These are phyloP conservation scores for Paracoccidioides lutzii DNA, from an alignment of 2,329 filamentous ascomycete species.

Conservation along the genomic window DNA sequence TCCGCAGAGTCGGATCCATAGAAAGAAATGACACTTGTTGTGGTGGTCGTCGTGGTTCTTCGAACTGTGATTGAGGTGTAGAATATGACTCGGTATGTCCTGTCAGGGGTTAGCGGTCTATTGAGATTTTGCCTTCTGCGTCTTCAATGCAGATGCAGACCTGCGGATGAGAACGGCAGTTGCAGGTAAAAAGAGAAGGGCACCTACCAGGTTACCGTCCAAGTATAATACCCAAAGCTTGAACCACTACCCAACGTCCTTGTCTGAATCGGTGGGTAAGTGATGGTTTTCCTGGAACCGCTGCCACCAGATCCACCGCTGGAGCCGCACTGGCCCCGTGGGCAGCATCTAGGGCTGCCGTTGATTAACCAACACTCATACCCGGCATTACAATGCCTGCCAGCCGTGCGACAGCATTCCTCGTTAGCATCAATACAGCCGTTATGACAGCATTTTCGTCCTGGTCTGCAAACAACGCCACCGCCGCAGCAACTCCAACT, in stretches of 20 bases:
- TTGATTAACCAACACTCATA: neutral
- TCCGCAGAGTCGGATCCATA: neutral
- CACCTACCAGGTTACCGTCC: constrained; percentile 1
- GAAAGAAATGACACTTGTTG: neutral
- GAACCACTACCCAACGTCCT: neutral
- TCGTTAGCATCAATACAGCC: neutral
- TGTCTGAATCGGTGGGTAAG: neutral
- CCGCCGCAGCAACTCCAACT: neutral
- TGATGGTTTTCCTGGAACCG: neutral
- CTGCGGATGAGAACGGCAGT: too few species aligned
- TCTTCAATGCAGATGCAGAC: neutral
- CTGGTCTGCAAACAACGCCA: neutral
- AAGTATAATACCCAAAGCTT: neutral
- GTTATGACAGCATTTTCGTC: constrained; percentile 1
- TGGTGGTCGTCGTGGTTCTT: neutral
- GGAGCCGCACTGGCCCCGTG: neutral
- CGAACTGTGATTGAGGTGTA: neutral
- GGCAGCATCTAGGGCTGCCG: neutral
- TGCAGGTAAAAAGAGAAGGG: neutral
- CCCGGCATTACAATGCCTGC: neutral
- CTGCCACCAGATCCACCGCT: neutral
- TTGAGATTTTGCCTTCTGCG: neutral
- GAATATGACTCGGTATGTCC: neutral
- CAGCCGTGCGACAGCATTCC: neutral
- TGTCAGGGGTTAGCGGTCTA: neutral